A percentile compares a stretch with the other conserved stretches of the same genome.
Conservation (phyloP, 768 basidiomycete genomes). For the Jaapia argillacea region DNA sequence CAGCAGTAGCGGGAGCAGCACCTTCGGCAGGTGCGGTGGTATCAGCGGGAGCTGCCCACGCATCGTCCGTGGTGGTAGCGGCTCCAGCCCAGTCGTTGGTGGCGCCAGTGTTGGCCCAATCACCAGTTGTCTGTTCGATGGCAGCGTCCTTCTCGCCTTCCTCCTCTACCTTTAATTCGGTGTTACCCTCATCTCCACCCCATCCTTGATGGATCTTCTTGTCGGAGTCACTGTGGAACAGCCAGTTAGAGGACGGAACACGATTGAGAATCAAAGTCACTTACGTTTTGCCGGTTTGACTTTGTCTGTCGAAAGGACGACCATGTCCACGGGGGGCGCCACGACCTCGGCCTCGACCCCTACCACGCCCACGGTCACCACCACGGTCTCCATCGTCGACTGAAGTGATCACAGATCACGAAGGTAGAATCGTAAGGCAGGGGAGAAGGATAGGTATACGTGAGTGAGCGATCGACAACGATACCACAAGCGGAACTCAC, state of each 20-base stretch:
- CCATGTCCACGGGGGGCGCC: slow-evolving; percentile 47
- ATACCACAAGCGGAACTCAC: slow-evolving; percentile 19
- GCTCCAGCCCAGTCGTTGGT: slow-evolving; percentile 25
- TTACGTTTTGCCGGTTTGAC: slow-evolving; percentile 75
- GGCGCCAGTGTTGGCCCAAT: slow-evolving; percentile 27
- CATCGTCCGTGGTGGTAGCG: slow-evolving; percentile 19
- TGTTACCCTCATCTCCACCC: slow-evolving; percentile 84
- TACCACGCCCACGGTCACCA: slow-evolving; percentile 38
- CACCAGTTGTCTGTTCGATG: slow-evolving; percentile 31
- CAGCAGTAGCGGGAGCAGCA: slow-evolving; percentile 20
- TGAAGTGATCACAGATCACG: no score
- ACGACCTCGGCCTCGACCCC: slow-evolving; percentile 41
- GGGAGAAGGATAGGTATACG: not conserved
- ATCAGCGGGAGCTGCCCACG: slow-evolving; percentile 22
- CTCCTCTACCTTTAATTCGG: slow-evolving; percentile 76
- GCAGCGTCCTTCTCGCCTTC: slow-evolving; percentile 65
- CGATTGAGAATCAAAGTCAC: slow-evolving; percentile 19
- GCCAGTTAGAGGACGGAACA: slow-evolving; percentile 1
- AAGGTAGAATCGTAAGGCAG: no score
- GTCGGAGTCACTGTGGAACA: slow-evolving; percentile 66
- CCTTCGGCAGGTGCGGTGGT: slow-evolving; percentile 17
- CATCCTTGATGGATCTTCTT: slow-evolving; percentile 93
- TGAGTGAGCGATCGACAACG: not conserved
- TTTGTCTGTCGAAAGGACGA: slow-evolving; percentile 80
- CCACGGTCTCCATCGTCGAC: slow-evolving; percentile 35